Evolutionary conservation across 305 asterid genomes (phyloP), one percentile per base, ranked within the genome.

Genomic region (Petunia hybrid): DNA sequence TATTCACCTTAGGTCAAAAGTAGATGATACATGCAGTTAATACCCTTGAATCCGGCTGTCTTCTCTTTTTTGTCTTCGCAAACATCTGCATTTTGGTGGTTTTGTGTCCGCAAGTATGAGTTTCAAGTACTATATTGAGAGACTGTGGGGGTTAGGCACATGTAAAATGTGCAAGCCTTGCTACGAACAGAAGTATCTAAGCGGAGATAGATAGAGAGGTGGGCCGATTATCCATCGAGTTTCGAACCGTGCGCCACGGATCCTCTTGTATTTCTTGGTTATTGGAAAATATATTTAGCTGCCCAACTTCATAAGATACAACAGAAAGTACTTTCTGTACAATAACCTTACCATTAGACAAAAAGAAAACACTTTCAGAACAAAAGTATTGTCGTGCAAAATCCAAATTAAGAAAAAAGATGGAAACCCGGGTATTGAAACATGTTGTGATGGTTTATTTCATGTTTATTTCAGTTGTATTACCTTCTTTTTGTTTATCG

Each of bases 61-160:
- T 42, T 68, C 39, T 68, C 56, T 68, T 68, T 68, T 68, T 42
- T 13, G 39, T 16, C 36, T 67, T 68, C 42, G 56, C 56, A 14
- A 68, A 68, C n/a, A 68, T 68, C 56, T 68, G n/a, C 75, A 42
- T 42, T 42, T 68, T 6, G 75, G 75, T 68, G n/a, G 56, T 68
- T 68, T n/a, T 68, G 39, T 1, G 36, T 42, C 55, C 38, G 53
- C 75, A 4, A 68, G n/a, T 42, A 68, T 1, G 1, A 42, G 41
- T 42, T 42, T 41, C 56, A 8, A 68, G n/a, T 68, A 68, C 7
- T 22, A 22, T 22, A 22, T 22, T 22, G 31, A 22, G 31, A 22
- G 31, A 22, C 31, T 22, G 31, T 22, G 31, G 31, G 31, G 31
- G 31, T 22, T 22, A 22, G 31, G 31, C 31, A 22, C 31, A 22